A percentile compares a stretch with the other conserved stretches of the same genome.
phyloP scores from a whole-genome alignment of 805 yeast species.

The Tetrapisispora phaffii region DNA sequence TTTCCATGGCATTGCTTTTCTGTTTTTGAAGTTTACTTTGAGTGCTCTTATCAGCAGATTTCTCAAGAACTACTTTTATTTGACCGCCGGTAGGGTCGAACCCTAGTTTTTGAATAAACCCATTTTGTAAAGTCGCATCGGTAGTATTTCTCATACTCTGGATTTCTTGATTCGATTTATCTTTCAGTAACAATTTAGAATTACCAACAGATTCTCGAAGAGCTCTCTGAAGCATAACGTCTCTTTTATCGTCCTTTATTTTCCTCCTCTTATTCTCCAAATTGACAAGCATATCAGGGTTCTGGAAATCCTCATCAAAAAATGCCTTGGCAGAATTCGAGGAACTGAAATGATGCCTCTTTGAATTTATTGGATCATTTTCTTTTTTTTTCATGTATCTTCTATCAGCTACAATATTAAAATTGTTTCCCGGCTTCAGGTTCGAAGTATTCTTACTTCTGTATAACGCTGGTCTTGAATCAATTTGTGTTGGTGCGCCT shows the following conservation, averaged over 20 bases:
- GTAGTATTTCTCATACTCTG: conserved; percentile 23
- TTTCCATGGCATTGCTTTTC: conserved; percentile 19
- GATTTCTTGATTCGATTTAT: conserved; percentile 13
- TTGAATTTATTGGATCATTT: conserved; percentile 4
- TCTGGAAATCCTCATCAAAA: conserved; percentile 39
- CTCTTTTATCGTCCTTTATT: conserved; percentile 30
- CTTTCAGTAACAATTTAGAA: conserved; percentile 5
- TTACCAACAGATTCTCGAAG: conserved; percentile 12
- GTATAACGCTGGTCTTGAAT: conserved; percentile 34
- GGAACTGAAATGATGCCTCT: conserved; percentile 31
- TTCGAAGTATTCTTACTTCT: not conserved
- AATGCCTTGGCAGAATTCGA: conserved; percentile 40
- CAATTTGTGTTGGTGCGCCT: conserved; percentile 45
- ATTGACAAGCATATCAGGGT: conserved; percentile 37
- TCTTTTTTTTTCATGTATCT: conserved; percentile 21
- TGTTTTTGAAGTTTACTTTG: conserved; percentile 7
- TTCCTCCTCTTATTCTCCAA: conserved; percentile 33
- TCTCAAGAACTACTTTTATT: conserved; percentile 13
- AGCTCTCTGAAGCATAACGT: conserved; percentile 26
- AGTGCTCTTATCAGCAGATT: conserved; percentile 5
- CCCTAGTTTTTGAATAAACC: conserved; percentile 36
- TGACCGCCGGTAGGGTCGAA: conserved; percentile 41
- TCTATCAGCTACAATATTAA: conserved; percentile 9
- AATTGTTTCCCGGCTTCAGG: not conserved
- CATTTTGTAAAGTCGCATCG: conserved; percentile 33